These are phyloP conservation scores for Phoenix dactylifera DNA, from an alignment of 176 grass and related monocot genomes.

Conservation along the genomic window DNA sequence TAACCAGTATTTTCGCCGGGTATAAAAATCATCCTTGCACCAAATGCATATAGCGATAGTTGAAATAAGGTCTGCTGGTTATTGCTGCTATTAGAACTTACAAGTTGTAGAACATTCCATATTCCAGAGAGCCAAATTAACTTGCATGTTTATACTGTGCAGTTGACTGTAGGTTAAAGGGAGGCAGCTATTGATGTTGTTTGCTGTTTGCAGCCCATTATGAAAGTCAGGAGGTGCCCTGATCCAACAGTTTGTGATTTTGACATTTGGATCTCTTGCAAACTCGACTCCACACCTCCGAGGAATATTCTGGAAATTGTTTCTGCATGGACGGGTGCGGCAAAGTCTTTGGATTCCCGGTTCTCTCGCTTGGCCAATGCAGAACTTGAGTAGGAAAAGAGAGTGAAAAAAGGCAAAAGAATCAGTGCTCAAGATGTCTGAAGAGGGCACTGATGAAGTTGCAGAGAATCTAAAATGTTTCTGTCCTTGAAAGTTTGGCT, in stretches of 20 bases:
- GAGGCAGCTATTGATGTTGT: slow-evolving; percentile 84
- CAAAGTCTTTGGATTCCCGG: slow-evolving; percentile 57
- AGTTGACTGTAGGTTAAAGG: slow-evolving; percentile 53
- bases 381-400: slow-evolving; percentile 11
- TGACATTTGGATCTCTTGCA: slow-evolving; percentile 70
- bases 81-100: too few species aligned
- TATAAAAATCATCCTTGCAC: too few species aligned
- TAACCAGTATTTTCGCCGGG: too few species aligned
- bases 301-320: slow-evolving; percentile 59
- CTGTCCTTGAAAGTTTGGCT: not conserved
- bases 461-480: not conserved
- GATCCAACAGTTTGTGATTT: slow-evolving; percentile 85
- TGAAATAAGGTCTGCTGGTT: too few species aligned
- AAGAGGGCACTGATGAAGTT: not conserved
- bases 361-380: slow-evolving; percentile 33
- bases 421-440: not conserved
- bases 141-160: not conserved
- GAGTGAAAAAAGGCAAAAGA: not conserved
- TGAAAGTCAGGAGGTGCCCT: slow-evolving; percentile 69
- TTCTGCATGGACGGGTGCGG: slow-evolving; percentile 49
- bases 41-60: too few species aligned
- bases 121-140: not conserved
- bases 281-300: slow-evolving; percentile 86
- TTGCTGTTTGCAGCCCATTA: slow-evolving; percentile 69
- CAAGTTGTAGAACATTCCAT: too few species aligned